phyloP scores from a whole-genome alignment of 2,329 filamentous ascomycete genomes.

The Emmonsia crescens region DNA sequence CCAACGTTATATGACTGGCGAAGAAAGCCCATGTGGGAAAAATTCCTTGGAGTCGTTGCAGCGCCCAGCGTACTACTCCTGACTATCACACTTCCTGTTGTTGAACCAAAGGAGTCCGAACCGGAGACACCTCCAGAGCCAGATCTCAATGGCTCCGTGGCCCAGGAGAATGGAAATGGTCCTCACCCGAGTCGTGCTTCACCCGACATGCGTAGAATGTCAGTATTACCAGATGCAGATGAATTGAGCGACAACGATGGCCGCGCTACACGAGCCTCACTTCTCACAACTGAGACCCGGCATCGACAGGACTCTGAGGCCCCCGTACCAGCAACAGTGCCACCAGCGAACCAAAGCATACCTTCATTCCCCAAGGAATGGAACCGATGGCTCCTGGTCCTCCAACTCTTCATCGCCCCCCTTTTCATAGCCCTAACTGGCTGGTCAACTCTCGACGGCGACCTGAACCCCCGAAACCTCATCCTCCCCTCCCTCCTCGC shows the following conservation, averaged over 20 bases:
- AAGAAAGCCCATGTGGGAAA: slow-evolving; percentile 76
- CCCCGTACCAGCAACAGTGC: slow-evolving; percentile 25
- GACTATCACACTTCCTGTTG: slow-evolving; percentile 81
- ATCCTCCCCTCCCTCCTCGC: slow-evolving; percentile 51
- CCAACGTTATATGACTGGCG: slow-evolving; percentile 76
- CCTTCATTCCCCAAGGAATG: slow-evolving; percentile 46
- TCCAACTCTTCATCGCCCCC: slow-evolving; percentile 81
- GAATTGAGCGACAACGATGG: background rate
- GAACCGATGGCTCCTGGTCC: slow-evolving; percentile 80
- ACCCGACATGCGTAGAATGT: background rate
- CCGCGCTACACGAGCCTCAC: background rate
- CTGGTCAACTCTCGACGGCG: slow-evolving; percentile 48
- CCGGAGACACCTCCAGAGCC: slow-evolving; percentile 31
- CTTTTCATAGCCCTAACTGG: slow-evolving; percentile 68
- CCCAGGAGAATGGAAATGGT: slow-evolving; percentile 13
- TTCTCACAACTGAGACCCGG: background rate
- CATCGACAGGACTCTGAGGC: slow-evolving; percentile 29
- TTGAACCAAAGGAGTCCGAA: slow-evolving; percentile 55
- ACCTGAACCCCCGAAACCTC: slow-evolving; percentile 43
- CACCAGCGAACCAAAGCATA: slow-evolving; percentile 17
- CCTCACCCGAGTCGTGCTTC: background rate
- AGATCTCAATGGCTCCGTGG: slow-evolving; percentile 17
- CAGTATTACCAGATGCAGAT: slow-evolving; percentile 1
- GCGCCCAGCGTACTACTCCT: slow-evolving; percentile 85
- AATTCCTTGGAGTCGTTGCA: slow-evolving; percentile 67